Percentiles rank a stretch among this genome's conserved stretches.
Conservation (phyloP, 192 early-diverging fungal species). For the Geosiphon pyriformis region DNA sequence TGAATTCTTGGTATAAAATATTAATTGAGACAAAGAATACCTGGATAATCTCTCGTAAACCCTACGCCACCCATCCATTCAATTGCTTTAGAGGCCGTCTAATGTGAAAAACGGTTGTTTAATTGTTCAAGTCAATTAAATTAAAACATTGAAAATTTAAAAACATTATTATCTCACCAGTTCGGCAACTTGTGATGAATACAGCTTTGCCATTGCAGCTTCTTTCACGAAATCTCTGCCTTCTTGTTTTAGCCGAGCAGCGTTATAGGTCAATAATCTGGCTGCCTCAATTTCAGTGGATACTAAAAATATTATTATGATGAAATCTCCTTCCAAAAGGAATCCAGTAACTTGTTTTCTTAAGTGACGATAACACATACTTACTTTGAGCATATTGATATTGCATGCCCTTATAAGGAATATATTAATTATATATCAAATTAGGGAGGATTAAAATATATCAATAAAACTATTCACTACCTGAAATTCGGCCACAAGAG, state of each 20-base stretch:
- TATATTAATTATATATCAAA: not conserved
- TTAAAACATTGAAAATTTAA: not conserved
- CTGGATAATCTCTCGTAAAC: slow-evolving; percentile 85
- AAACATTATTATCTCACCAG: slow-evolving; percentile 2
- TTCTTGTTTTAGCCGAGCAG: slow-evolving; percentile 90
- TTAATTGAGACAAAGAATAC: slow-evolving; percentile 4
- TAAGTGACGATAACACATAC: too few species aligned
- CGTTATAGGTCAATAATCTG: slow-evolving; percentile 93
- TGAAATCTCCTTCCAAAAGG: too few species aligned
- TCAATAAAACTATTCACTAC: slow-evolving; percentile 14
- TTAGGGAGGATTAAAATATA: not conserved
- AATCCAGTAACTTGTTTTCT: too few species aligned
- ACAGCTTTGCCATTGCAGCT: slow-evolving; percentile 98
- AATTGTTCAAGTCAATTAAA: not conserved
- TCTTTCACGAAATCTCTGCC: slow-evolving; percentile 89
- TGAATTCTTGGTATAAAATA: not conserved
- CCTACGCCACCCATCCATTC: slow-evolving; percentile 99
- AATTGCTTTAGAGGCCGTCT: slow-evolving; percentile 78
- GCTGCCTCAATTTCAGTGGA: slow-evolving; percentile 96
- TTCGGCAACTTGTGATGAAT: slow-evolving; percentile 93
- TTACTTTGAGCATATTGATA: slow-evolving; percentile 54
- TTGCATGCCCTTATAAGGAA: slow-evolving; percentile 43
- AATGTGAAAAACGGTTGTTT: not conserved
- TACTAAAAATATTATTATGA: slow-evolving; percentile 34
- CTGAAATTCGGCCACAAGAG: slow-evolving; percentile 83